phyloP scores from a whole-genome alignment of 192 early-diverging fungal species.

The Powellomyces hirtus region DNA sequence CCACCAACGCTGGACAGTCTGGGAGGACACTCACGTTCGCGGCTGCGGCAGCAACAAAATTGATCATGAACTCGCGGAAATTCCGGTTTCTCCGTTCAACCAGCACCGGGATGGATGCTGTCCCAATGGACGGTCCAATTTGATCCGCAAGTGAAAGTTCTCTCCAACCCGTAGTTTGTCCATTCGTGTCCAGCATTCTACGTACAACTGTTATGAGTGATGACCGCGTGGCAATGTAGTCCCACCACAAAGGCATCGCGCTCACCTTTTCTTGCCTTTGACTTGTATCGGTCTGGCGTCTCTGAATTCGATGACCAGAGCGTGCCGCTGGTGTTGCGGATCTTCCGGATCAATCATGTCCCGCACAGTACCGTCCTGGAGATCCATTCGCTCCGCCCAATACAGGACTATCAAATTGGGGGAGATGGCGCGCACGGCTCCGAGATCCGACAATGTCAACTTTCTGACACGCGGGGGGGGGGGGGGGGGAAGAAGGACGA shows the following conservation, averaged over 20 bases:
- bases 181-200: neutral
- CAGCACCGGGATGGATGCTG: neutral
- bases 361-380: constrained; percentile 18
- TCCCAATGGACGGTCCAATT: neutral
- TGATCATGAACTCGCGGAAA: constrained; percentile 10
- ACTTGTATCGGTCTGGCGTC: constrained; percentile 21
- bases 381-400: constrained; percentile 22
- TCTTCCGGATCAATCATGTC: constrained; percentile 22
- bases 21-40: neutral
- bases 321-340: neutral
- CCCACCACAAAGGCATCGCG: neutral
- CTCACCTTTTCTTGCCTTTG: constrained; percentile 10
- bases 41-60: neutral
- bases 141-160: neutral
- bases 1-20: no score
- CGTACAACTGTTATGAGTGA: no score
- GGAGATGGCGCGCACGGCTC: constrained; percentile 21
- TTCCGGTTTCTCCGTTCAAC: constrained; percentile 13
- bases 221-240: no score
- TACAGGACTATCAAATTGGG: constrained; percentile 20
- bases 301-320: constrained; percentile 31
- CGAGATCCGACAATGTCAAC: constrained; percentile 23
- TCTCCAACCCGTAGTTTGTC: neutral
- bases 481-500: neutral
- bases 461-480: neutral